Evolutionary conservation across 2,329 filamentous ascomycete species (phyloP).

Genomic region (Periglandula ipomoeae): DNA sequence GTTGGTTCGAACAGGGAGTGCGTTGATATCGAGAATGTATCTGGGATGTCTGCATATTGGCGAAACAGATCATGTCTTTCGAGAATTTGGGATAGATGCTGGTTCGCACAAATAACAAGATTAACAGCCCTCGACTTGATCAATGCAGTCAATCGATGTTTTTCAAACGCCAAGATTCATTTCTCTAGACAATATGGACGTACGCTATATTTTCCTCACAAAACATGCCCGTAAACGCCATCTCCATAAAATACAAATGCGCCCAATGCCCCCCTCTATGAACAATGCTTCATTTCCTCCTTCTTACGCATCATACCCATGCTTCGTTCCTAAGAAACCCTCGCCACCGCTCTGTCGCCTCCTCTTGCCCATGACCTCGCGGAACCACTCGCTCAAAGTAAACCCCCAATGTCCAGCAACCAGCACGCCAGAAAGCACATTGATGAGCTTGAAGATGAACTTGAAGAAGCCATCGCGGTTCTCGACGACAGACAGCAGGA

Average conservation of each 20-base stretch:
- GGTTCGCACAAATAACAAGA: no score
- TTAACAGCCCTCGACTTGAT: no score
- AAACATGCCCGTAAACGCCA: not conserved
- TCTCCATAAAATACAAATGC: not conserved
- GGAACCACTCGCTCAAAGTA: slow-evolving; percentile 69
- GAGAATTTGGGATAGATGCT: no score
- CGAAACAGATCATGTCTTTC: no score
- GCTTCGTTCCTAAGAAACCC: slow-evolving; percentile 42
- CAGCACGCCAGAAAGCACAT: slow-evolving; percentile 81
- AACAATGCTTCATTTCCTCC: not conserved
- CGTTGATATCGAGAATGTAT: no score
- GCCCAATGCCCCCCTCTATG: not conserved
- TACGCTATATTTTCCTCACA: not conserved
- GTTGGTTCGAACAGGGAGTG: no score
- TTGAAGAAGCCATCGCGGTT: slow-evolving; percentile 64
- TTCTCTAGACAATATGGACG: not conserved
- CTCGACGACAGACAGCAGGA: slow-evolving; percentile 78
- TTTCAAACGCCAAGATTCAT: slow-evolving; percentile 2
- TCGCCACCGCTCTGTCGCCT: slow-evolving; percentile 35
- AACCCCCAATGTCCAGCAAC: slow-evolving; percentile 93
- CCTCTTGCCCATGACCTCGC: slow-evolving; percentile 43
- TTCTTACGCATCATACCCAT: slow-evolving; percentile 18
- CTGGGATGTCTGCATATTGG: no score
- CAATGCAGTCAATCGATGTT: slow-evolving; percentile 13
- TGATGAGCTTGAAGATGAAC: slow-evolving; percentile 75